phyloP scores from a whole-genome alignment of 179 eudicot species.

The Amaranthus tricolor region DNA sequence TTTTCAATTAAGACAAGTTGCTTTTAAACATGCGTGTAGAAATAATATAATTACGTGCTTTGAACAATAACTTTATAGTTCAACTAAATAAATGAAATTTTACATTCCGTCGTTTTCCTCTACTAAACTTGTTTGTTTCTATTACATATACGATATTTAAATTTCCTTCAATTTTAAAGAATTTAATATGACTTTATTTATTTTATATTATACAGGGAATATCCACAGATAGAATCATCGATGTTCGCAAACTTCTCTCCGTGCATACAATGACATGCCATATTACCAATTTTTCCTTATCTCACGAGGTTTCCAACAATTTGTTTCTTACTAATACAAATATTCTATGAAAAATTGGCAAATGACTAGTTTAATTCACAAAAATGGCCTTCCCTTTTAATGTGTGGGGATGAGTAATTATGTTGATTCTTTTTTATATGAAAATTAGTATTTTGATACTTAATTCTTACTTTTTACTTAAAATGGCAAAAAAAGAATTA shows the following conservation, averaged over 20 bases:
- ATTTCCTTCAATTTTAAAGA: background rate
- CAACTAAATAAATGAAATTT: background rate
- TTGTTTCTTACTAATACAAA: background rate
- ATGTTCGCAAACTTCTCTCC: slow-evolving; percentile 67
- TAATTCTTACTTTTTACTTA: background rate
- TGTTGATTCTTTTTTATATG: background rate
- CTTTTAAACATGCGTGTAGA: slow-evolving; percentile 4
- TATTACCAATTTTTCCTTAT: slow-evolving; percentile 73
- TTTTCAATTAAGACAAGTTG: background rate
- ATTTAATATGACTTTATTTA: background rate
- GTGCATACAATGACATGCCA: slow-evolving; percentile 68
- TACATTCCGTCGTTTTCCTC: slow-evolving; percentile 9
- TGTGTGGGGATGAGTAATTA: slow-evolving; percentile 10
- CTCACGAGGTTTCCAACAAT: slow-evolving; percentile 68
- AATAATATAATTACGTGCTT: slow-evolving; percentile 17
- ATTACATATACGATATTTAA: background rate
- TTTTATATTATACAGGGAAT: slow-evolving; percentile 59
- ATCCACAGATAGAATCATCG: slow-evolving; percentile 88
- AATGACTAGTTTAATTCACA: background rate
- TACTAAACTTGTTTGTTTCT: slow-evolving; percentile 15
- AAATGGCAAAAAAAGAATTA: slow-evolving; percentile 17
- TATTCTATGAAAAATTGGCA: background rate
- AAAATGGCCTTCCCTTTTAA: background rate
- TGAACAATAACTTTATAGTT: background rate
- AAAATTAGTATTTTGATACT: background rate